Base-by-base conservation (phyloP, 805 yeast genomes). In the Wickerhamomyces silvicola region DNA sequence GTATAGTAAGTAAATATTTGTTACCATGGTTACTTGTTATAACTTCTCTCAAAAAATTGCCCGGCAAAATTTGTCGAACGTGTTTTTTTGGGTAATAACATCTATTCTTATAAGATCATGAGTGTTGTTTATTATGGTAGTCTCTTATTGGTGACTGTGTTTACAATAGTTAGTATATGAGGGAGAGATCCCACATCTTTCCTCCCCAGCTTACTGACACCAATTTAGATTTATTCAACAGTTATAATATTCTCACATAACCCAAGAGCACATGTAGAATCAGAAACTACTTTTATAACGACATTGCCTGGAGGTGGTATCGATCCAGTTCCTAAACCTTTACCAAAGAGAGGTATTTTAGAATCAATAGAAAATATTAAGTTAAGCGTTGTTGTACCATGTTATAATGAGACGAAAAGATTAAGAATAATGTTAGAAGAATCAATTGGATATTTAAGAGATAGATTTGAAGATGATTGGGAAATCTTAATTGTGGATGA, bases 401-500 rank as follows among this genome's bases (percentile, higher is more conserved):
- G 96, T 54, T 92, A 72, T 51, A 92, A 92, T 52, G 98, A 92
- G 57, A 78, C 81, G 1, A 56, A 63, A 10, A 68, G 98, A 33
- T 68, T 92, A 38, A 70, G 72, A 20, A 53, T 59, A 24, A 84
- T 85, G 92, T 59, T 85, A 24, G 75, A 71, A 31, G 95, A 85
- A 35, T 66, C 84, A 1, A 64, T 83, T 20, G 69, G 54, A 4
- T 74, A 69, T 42, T 60, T 90, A 38, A 51, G 65, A 23, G 19
- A 35, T 5, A 44, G 59, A 6, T 59, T 62, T 39, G 41, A 52
- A 2, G 49, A 56, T 27, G 45, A 63, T 37, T 86, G 74, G 68
- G 98, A 92, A 59, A 74, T 92, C 29, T 37, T 92, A 18, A 67
- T 92, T 14, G 88, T 92, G 11, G 97, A 92, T 59, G 98, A 92